These are phyloP conservation scores for Obelidium mucronatum DNA, from an alignment of 192 early-diverging fungal species.

Conservation along the genomic window DNA sequence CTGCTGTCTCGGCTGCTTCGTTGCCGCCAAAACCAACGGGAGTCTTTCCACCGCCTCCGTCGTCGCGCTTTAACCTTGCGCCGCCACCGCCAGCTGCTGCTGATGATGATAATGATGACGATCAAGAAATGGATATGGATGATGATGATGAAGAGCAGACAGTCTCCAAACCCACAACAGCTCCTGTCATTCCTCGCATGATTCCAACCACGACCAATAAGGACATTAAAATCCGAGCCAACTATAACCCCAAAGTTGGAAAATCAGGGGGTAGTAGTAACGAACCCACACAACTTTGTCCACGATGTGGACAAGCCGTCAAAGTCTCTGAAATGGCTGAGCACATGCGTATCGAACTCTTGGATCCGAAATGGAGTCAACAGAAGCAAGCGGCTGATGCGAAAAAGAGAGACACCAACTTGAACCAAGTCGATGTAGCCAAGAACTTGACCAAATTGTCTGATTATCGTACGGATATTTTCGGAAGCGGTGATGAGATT, in stretches of 20 bases:
- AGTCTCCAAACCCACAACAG: neutral
- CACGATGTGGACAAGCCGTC: constrained; percentile 83
- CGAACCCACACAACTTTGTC: constrained; percentile 73
- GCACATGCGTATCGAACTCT: constrained; percentile 93
- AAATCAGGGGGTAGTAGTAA: neutral
- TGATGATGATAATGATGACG: constrained; percentile 69
- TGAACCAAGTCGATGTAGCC: constrained; percentile 61
- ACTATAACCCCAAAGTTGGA: constrained; percentile 73
- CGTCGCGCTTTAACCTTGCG: neutral
- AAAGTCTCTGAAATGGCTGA: constrained; percentile 89
- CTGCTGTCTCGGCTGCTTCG: neutral
- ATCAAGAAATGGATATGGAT: constrained; percentile 68
- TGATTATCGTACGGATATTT: constrained; percentile 78
- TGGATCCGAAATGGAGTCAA: constrained; percentile 94
- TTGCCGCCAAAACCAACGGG: neutral
- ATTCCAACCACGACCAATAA: neutral
- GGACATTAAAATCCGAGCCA: constrained; percentile 77
- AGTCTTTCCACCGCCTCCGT: neutral
- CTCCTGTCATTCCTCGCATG: constrained; percentile 11
- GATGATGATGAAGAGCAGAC: constrained; percentile 58
- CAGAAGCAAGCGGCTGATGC: constrained; percentile 77
- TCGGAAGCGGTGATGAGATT: constrained; percentile 68
- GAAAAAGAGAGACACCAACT: constrained; percentile 78
- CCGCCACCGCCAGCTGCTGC: constrained; percentile 49
- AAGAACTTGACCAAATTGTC: constrained; percentile 78